A percentile compares a stretch with the other conserved stretches of the same genome.
These are phyloP conservation scores for Trifolium dubium DNA, from an alignment of 306 rosid species.

Conservation along the genomic window DNA sequence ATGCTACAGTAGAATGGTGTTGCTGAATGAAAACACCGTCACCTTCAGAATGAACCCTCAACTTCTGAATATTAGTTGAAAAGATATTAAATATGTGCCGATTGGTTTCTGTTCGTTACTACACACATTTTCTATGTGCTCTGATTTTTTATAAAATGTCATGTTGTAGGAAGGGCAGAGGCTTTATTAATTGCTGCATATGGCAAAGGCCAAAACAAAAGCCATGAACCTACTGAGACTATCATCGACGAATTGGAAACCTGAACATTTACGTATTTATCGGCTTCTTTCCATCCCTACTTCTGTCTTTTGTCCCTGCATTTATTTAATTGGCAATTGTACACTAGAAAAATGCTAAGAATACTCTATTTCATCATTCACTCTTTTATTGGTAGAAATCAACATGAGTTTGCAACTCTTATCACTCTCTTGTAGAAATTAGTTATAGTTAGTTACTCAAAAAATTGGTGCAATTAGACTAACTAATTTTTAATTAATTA, in stretches of 20 bases:
- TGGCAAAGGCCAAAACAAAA: constrained; percentile 60
- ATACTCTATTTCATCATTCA: no score
- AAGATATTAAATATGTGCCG: not conserved
- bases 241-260: constrained; percentile 44
- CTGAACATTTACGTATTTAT: constrained; percentile 29
- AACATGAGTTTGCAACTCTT: no score
- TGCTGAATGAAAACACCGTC: no score
- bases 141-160: constrained; percentile 2
- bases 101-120: constrained; percentile 7
- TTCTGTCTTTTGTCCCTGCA: not conserved
- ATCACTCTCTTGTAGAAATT: no score
- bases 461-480: no score
- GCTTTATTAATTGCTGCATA: constrained; percentile 95
- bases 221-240: constrained; percentile 43
- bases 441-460: no score
- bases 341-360: no score
- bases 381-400: no score
- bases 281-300: not conserved
- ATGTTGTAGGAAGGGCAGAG: constrained; percentile 86
- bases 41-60: no score
- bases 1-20: no score
- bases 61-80: no score
- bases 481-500: no score
- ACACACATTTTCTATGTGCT: constrained; percentile 8
- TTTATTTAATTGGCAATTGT: constrained; percentile 28